A percentile compares a stretch with the other conserved stretches of the same genome.
phyloP scores from a whole-genome alignment of 208 protist genomes.

The Leptomonas pyrrhocoris region DNA sequence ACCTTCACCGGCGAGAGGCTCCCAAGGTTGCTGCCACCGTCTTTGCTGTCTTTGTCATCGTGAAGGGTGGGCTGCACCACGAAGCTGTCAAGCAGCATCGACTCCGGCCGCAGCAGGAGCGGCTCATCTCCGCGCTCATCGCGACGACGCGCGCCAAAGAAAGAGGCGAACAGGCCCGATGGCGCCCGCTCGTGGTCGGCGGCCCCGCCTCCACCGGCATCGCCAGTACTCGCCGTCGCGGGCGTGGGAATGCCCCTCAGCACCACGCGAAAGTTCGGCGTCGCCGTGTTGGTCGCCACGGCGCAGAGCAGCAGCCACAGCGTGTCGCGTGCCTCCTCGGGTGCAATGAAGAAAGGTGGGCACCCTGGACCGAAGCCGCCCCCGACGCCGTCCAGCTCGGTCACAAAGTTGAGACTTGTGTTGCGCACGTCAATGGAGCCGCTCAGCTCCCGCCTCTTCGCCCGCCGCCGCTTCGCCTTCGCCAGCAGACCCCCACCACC shows the following conservation, averaged over 20 bases:
- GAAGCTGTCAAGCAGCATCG: conserved; percentile 41
- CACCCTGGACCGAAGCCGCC: conserved; percentile 36
- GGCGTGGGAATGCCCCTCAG: conserved; percentile 30
- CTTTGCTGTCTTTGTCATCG: not conserved
- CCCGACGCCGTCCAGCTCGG: conserved; percentile 34
- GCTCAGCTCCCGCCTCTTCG: conserved; percentile 1
- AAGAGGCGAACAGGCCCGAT: conserved; percentile 7
- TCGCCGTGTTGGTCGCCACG: conserved; percentile 39
- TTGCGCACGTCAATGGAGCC: conserved; percentile 10
- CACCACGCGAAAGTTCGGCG: conserved; percentile 26
- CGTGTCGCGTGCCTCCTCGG: conserved; percentile 62
- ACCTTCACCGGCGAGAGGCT: not conserved
- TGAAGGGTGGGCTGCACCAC: conserved; percentile 26
- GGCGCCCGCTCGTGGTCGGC: conserved; percentile 5
- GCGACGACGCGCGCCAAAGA: conserved; percentile 18
- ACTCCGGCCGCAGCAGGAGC: conserved; percentile 22
- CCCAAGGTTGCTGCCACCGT: not conserved
- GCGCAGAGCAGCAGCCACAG: conserved; percentile 67
- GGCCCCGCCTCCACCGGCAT: not conserved
- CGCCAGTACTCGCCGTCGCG: not conserved
- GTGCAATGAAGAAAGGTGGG: conserved; percentile 48
- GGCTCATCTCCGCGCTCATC: conserved; percentile 16
- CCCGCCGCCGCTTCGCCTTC: conserved; percentile 16
- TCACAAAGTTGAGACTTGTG: conserved; percentile 34
- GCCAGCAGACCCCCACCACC: conserved; percentile 1